Evolutionary conservation across 2,329 filamentous ascomycete species (phyloP), one percentile per base, ranked within the genome.

Genomic region (Aotearoamyces nothofagi): DNA sequence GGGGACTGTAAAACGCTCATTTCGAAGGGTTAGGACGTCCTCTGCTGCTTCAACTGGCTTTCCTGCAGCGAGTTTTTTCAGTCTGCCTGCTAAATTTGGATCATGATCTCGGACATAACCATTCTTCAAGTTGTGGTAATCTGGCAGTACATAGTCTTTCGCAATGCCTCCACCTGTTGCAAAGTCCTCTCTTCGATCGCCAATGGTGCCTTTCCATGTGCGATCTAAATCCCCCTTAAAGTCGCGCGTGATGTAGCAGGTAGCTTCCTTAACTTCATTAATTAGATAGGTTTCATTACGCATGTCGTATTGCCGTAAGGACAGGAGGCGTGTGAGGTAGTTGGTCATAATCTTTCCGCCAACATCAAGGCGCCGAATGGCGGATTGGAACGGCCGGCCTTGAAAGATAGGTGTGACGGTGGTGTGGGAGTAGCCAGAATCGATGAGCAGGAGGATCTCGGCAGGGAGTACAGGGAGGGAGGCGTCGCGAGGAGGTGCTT

Each of bases 301-400:
- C 72, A 98, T 86, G 50, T 94, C 87, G 53, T 92, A 93, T 46
- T 94, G 84, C 5, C 90, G 77, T 9, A 92, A 65, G 1, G 86
- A 94, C 11, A 96, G 72, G 10, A 92, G 65, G 32, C 90, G 80
- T 26, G 90, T 87, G 17, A 98, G 63, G 49, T 92, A 79, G 50
- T 96, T 96, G 13, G 87, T 94, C 36, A 98, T 58, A 29, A 92
- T 69, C 54, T 93, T 96, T 33, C 90, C 90, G 24, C 90, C 90
- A 5, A 96, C 67, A 31, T 94, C 84, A 26, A 98, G 70, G 22
- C 90, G 69, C 12, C 87, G 75, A 31, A 92, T 70, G 1, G 80
- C 84, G 1, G 74, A 61, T 39, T 94, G 83, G 5, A 96, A 55
- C 2, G 87, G 77, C 14, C 70, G 73, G 15, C 86, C 87, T 30